Base-by-base conservation (phyloP, 1,284 basidiomycete genomes). In the Psilocybe mexicana region DNA sequence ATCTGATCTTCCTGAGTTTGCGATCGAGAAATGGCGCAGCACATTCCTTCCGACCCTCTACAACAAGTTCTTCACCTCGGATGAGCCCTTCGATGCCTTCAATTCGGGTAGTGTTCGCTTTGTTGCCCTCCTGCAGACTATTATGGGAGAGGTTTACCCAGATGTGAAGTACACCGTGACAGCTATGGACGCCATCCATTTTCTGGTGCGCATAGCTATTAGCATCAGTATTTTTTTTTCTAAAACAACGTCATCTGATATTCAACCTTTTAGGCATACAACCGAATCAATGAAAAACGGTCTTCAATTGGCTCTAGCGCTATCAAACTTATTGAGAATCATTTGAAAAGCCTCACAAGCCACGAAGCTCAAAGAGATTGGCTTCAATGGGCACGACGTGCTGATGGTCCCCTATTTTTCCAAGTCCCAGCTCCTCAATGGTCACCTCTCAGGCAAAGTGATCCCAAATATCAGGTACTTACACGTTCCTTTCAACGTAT, bases 341-440 rank as follows among this genome's bases (percentile, higher is more conserved):
- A 63, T 6, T n/a, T 59, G 2, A 18, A 2, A 18, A 46, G 36
- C 11, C 36, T 64, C 8, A 55, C 18, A 18, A 18, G 18, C 18
- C 18, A 18, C 18, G 52, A n/a, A 35, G 43, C 3, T 46, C 6
- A 12, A 55, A 40, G 30, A 8, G 54, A 60, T n/a, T 64, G 63
- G 63, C 46, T 59, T 45, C 54, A 45, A 11, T 64, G 63, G 63
- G 48, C 58, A 48, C 6, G 43, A 12, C 56, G 55, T 25, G 12
- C 12, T 12, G 23, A 64, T 50, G 58, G 63, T 2, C 63, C 63
- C 2, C 61, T 64, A 8, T 64, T 58, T n/a, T 64, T 62, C 56
- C 51, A 55, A 36, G 42, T 14, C 0, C 63, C 63, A 24, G 10
- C 54, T 0, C 43, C 60, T 24, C 0, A 45, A 1, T 24, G 26